Percentiles rank a stretch among this genome's conserved stretches.
phyloP scores from a whole-genome alignment of 106 monocot genomes.

The Vanilla planifolia region DNA sequence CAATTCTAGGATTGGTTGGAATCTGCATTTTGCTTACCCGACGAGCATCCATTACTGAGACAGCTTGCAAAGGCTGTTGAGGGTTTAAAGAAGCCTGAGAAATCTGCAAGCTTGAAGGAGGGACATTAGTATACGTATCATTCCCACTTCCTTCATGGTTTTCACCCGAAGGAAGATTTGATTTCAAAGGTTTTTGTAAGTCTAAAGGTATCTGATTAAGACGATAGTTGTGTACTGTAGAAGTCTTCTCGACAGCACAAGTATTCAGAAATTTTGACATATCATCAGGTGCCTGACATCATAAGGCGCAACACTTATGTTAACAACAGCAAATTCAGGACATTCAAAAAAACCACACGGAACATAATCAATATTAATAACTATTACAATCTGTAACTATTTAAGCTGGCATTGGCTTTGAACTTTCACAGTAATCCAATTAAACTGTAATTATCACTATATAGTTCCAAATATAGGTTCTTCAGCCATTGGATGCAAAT shows the following conservation, averaged over 20 bases:
- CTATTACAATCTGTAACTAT: no score
- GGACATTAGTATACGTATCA: constrained; percentile 15
- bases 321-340: neutral
- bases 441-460: no score
- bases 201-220: constrained; percentile 37
- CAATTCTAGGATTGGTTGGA: constrained; percentile 95
- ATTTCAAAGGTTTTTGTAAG: constrained; percentile 31
- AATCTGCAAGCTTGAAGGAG: constrained; percentile 27
- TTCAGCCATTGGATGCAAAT: no score
- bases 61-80: constrained; percentile 31
- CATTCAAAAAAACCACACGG: neutral
- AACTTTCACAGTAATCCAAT: no score
- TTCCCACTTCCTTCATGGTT: constrained; percentile 29
- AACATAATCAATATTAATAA: no score
- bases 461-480: no score
- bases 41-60: constrained; percentile 23
- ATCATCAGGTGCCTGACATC: constrained; percentile 30
- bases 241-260: constrained; percentile 27
- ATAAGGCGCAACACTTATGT: neutral
- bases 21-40: constrained; percentile 89
- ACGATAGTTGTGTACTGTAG: constrained; percentile 23
- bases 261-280: constrained; percentile 12
- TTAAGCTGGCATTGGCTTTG: no score
- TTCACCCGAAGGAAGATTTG: constrained; percentile 21
- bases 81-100: constrained; percentile 47